Evolutionary conservation across 2,329 filamentous ascomycete species (phyloP).

Genomic region (Hypomyces rosellus): DNA sequence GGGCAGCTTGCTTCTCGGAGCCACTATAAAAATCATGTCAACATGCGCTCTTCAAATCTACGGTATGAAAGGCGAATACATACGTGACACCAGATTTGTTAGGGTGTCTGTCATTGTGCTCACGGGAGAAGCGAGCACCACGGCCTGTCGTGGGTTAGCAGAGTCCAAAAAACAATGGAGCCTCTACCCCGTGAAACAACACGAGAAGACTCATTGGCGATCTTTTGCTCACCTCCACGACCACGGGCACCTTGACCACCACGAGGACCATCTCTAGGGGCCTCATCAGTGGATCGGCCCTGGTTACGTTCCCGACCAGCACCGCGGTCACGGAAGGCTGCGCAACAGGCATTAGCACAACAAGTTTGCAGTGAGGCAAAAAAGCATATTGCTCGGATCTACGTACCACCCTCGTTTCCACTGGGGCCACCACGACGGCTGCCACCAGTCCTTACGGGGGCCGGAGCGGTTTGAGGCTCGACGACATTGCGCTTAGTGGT

Average conservation of each 20-base stretch:
- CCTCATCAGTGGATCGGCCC: slow-evolving; percentile 68
- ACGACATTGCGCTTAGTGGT: slow-evolving; percentile 73
- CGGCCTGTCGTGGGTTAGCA: slow-evolving; percentile 35
- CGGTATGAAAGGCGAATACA: slow-evolving; percentile 17
- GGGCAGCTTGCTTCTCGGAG: slow-evolving; percentile 79
- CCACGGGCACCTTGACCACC: slow-evolving; percentile 59
- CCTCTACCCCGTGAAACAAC: background rate
- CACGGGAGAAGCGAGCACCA: slow-evolving; percentile 46
- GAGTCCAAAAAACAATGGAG: background rate
- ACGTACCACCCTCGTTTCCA: slow-evolving; percentile 83
- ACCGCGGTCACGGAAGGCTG: slow-evolving; percentile 85
- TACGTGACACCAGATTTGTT: slow-evolving; percentile 40
- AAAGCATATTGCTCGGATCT: background rate
- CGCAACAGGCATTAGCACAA: slow-evolving; percentile 8
- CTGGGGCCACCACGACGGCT: slow-evolving; percentile 50
- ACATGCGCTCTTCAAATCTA: slow-evolving; percentile 2
- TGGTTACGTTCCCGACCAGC: slow-evolving; percentile 80
- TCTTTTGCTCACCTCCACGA: slow-evolving; percentile 47
- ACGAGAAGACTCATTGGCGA: background rate
- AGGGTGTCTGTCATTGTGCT: slow-evolving; percentile 52
- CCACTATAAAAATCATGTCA: slow-evolving; percentile 45
- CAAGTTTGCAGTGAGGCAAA: slow-evolving; percentile 1
- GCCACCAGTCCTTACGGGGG: slow-evolving; percentile 45
- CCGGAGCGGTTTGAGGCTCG: slow-evolving; percentile 63
- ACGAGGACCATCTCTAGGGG: slow-evolving; percentile 46